Conservation (phyloP, 2,329 filamentous ascomycete genomes). For the Dactylellina cionopaga region DNA sequence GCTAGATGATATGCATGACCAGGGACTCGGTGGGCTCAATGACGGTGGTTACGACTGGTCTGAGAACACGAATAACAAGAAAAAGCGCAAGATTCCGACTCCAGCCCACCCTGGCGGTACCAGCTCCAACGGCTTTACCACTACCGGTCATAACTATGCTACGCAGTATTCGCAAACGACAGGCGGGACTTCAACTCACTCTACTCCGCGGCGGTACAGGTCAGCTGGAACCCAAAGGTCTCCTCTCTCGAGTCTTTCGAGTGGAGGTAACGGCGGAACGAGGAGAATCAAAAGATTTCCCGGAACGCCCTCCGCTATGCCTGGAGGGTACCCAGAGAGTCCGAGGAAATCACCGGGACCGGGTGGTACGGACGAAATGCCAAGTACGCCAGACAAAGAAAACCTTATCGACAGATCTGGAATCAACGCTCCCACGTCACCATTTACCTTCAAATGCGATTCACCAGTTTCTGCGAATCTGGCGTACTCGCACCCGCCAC, state of each 20-base stretch:
- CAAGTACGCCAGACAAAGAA: slow-evolving; percentile 49
- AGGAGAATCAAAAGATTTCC: slow-evolving; percentile 44
- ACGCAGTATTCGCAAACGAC: slow-evolving; percentile 47
- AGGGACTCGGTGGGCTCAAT: slow-evolving; percentile 61
- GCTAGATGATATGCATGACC: slow-evolving; percentile 50
- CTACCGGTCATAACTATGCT: slow-evolving; percentile 44
- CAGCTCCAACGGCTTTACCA: slow-evolving; percentile 54
- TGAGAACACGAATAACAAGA: slow-evolving; percentile 99
- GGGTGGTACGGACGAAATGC: slow-evolving; percentile 27
- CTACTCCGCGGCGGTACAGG: slow-evolving; percentile 55
- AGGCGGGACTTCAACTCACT: slow-evolving; percentile 52
- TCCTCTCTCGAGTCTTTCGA: slow-evolving; percentile 53
- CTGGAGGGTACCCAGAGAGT: slow-evolving; percentile 25
- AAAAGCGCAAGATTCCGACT: slow-evolving; percentile 96
- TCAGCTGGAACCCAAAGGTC: slow-evolving; percentile 55
- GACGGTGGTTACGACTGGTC: slow-evolving; percentile 94
- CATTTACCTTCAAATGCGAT: slow-evolving; percentile 97
- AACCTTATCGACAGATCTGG: slow-evolving; percentile 39
- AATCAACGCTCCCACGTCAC: slow-evolving; percentile 63
- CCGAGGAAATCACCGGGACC: slow-evolving; percentile 26
- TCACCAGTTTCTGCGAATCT: slow-evolving; percentile 65
- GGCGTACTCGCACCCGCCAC: slow-evolving; percentile 56
- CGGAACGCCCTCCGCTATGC: slow-evolving; percentile 18
- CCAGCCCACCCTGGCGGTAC: slow-evolving; percentile 72
- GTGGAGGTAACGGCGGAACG: slow-evolving; percentile 30